phyloP scores from a whole-genome alignment of 169 alveolate species.

The Cystoisospora suis region DNA sequence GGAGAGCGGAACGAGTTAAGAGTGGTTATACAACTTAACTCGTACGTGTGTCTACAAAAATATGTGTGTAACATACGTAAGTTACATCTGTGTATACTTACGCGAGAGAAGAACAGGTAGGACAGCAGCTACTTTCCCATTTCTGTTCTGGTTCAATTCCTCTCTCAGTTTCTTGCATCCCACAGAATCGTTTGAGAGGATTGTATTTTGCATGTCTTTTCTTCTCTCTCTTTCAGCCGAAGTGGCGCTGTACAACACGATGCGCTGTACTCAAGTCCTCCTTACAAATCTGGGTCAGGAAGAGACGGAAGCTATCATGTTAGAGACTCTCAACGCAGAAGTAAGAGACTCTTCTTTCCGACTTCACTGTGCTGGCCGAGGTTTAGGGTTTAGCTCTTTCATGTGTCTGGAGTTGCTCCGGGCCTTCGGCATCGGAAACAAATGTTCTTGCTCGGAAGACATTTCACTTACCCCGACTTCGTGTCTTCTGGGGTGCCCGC shows the following conservation, averaged over 20 bases:
- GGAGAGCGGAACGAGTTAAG: background rate
- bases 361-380: too few relatives aligned
- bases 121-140: background rate
- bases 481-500: too few relatives aligned
- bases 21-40: background rate
- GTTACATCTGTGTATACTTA: background rate
- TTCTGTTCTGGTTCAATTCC: background rate
- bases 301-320: constrained; percentile 91
- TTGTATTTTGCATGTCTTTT: background rate
- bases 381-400: too few relatives aligned
- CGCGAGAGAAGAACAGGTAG: background rate
- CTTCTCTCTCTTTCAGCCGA: constrained; percentile 80
- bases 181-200: background rate
- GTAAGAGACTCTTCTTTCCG: constrained; percentile 62
- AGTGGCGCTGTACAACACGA: constrained; percentile 92
- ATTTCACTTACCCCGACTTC: too few relatives aligned
- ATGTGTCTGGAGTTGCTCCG: too few relatives aligned
- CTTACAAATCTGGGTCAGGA: constrained; percentile 94
- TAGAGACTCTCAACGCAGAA: constrained; percentile 88
- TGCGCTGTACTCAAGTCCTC: constrained; percentile 94
- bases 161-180: background rate
- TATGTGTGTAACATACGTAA: background rate
- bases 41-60: background rate
- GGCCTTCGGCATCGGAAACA: too few relatives aligned
- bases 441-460: too few relatives aligned